These are phyloP conservation scores for Fagopyrum tataricum DNA, from an alignment of 148 eudicot genomes.

Conservation along the genomic window DNA sequence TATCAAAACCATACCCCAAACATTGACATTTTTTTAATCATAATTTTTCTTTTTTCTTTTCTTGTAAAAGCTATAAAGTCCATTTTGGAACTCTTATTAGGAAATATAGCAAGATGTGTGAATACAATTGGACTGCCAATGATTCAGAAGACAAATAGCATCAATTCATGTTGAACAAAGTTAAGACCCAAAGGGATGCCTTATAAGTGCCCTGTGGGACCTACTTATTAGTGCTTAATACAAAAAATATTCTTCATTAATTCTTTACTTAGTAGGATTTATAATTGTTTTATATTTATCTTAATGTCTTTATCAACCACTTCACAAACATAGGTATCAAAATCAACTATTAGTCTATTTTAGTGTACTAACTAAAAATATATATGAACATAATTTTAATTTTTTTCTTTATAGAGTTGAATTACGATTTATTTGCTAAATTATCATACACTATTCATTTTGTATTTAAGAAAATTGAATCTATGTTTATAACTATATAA, in stretches of 20 bases:
- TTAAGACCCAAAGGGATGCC: constrained; percentile 6
- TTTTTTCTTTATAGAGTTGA: not conserved
- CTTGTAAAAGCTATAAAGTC: constrained; percentile 10
- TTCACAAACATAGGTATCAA: not conserved
- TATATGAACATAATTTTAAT: not conserved
- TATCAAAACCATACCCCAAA: not conserved
- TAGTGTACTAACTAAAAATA: not conserved
- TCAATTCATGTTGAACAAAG: constrained; percentile 11
- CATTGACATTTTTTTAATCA: not conserved
- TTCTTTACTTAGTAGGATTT: not conserved
- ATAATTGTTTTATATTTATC: not conserved
- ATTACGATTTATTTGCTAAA: too few relatives aligned
- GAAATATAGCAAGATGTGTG: constrained; percentile 3
- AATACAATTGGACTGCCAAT: constrained; percentile 7
- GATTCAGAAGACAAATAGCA: constrained; percentile 10
- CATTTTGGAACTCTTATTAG: constrained; percentile 4
- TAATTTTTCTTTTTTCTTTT: not conserved
- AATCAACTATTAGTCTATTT: not conserved
- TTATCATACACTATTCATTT: too few relatives aligned
- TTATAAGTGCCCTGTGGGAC: constrained; percentile 7
- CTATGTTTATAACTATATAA: too few relatives aligned
- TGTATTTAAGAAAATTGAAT: too few relatives aligned
- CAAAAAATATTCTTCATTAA: not conserved
- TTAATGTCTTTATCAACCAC: not conserved
- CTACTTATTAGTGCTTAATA: constrained; percentile 1